Percentiles rank a stretch among this genome's conserved stretches.
phyloP scores from a whole-genome alignment of 371 early-diverging fungal genomes.

The Syncephalastrum racemosum region DNA sequence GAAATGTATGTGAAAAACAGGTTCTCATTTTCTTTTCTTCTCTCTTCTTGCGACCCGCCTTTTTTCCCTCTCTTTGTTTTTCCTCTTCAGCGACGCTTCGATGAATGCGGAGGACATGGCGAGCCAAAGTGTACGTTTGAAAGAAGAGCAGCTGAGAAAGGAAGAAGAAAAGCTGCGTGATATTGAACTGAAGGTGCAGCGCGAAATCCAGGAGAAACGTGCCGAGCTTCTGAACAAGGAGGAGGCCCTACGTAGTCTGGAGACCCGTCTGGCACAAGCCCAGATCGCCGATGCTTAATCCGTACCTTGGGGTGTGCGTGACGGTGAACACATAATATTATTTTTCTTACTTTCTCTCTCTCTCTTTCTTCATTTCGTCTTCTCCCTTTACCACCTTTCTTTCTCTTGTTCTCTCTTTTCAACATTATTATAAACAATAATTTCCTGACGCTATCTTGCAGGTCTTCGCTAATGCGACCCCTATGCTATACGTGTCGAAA shows the following conservation, averaged over 20 bases:
- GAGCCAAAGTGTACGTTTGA: slow-evolving; percentile 50
- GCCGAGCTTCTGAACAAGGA: slow-evolving; percentile 59
- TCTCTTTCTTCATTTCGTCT: slow-evolving; percentile 3
- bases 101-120: slow-evolving; percentile 56
- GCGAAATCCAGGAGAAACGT: slow-evolving; percentile 61
- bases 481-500: too few species aligned
- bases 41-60: neutral
- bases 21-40: neutral
- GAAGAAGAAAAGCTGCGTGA: slow-evolving; percentile 67
- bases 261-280: slow-evolving; percentile 52
- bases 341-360: neutral
- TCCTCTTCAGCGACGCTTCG: slow-evolving; percentile 30
- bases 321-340: neutral
- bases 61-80: neutral
- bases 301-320: too few species aligned
- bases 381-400: slow-evolving; percentile 4
- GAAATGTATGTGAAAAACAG: too few species aligned
- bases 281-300: slow-evolving; percentile 41
- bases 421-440: neutral
- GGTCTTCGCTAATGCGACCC: too few species aligned
- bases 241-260: slow-evolving; percentile 56
- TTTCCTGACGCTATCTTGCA: neutral
- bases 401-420: neutral
- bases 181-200: slow-evolving; percentile 59
- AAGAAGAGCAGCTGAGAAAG: slow-evolving; percentile 62